These are phyloP conservation scores for Helicostylum pulchrum DNA, from an alignment of 192 early-diverging fungal genomes.

Conservation along the genomic window DNA sequence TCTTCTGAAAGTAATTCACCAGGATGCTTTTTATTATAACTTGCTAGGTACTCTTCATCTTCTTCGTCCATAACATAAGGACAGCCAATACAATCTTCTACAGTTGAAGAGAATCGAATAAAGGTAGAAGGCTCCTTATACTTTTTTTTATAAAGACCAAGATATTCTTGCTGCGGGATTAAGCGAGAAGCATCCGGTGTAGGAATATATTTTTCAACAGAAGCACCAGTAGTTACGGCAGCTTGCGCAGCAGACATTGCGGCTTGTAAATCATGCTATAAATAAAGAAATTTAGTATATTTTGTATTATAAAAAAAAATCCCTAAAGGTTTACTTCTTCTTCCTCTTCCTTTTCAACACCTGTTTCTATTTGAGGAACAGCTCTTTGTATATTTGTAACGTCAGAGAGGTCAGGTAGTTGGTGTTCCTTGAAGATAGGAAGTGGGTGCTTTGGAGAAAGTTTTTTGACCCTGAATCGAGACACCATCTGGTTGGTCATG, in stretches of 20 bases:
- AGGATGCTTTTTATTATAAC: conserved; percentile 36
- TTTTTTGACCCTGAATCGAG: conserved; percentile 78
- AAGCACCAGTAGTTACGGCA: conserved; percentile 57
- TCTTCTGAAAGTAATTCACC: conserved; percentile 57
- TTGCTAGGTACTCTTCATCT: conserved; percentile 69
- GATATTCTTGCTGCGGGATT: conserved; percentile 58
- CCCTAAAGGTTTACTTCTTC: conserved; percentile 51
- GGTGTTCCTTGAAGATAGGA: conserved; percentile 73
- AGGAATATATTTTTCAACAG: conserved; percentile 74
- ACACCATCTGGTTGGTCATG: conserved; percentile 34
- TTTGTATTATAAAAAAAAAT: conserved; percentile 9
- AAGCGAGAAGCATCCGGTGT: conserved; percentile 84
- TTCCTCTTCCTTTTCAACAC: conserved; percentile 98
- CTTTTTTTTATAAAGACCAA: conserved; percentile 60
- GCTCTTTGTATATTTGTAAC: conserved; percentile 61
- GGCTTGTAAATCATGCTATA: conserved; percentile 88
- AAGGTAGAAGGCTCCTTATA: conserved; percentile 75
- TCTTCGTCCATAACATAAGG: conserved; percentile 88
- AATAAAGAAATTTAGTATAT: neutral
- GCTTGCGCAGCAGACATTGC: conserved; percentile 79
- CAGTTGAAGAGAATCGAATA: conserved; percentile 81
- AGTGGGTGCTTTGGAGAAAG: conserved; percentile 85
- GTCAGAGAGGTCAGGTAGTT: conserved; percentile 84
- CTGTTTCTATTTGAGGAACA: conserved; percentile 76
- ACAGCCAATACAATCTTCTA: conserved; percentile 85